A percentile compares a stretch with the other conserved stretches of the same genome.
These are phyloP conservation scores for Solanum hybrid DNA, from an alignment of 305 asterid genomes.

Conservation along the genomic window DNA sequence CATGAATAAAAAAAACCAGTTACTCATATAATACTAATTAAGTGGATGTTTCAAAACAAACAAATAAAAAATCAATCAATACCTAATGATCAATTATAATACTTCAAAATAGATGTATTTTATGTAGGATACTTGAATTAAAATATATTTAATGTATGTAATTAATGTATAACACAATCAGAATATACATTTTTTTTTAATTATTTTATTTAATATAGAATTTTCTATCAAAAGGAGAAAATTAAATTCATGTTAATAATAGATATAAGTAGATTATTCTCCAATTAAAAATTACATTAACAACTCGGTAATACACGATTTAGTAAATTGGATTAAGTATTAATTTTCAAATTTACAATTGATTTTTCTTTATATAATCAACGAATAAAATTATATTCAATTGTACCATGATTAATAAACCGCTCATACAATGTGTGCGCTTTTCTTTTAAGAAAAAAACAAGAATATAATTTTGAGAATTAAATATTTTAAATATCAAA, in stretches of 20 bases:
- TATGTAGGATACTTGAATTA: not conserved
- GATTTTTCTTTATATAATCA: too few relatives aligned
- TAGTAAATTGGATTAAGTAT: too few relatives aligned
- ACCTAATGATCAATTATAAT: not conserved
- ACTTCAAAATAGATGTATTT: not conserved
- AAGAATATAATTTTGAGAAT: not conserved
- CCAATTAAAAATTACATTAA: not conserved
- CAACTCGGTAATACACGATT: not conserved
- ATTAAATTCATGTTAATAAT: not conserved
- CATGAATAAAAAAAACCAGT: too few relatives aligned
- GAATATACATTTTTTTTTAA: too few relatives aligned
- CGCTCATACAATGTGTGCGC: not conserved
- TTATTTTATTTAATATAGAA: too few relatives aligned
- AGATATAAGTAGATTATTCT: not conserved
- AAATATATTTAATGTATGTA: too few relatives aligned
- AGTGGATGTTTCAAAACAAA: not conserved
- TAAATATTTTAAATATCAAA: too few relatives aligned
- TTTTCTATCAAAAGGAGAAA: not conserved
- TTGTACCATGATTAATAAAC: not conserved
- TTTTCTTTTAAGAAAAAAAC: not conserved
- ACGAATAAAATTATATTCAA: not conserved
- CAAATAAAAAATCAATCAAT: not conserved
- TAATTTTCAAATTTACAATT: too few relatives aligned
- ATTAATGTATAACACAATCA: too few relatives aligned
- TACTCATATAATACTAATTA: not conserved